Percentiles rank a stretch among this genome's conserved stretches.
Evolutionary conservation across 371 early-diverging fungal species (phyloP).

Genomic region (Mucor mucedo): DNA sequence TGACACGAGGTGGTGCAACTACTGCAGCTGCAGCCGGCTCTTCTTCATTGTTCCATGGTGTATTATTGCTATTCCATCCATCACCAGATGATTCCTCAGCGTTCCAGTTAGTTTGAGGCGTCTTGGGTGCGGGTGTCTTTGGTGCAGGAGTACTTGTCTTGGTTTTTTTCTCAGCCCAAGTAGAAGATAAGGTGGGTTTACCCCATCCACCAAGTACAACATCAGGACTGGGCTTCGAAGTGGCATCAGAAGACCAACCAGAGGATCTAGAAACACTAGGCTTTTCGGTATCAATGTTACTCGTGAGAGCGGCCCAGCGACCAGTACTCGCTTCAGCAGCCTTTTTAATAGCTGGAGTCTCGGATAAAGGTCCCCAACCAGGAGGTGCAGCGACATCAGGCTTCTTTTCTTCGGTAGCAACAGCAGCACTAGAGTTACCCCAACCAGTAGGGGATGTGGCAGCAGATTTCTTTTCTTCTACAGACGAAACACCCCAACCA

Average conservation of each 20-base stretch:
- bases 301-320: background rate
- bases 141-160: background rate
- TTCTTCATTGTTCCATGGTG: constrained; percentile 1
- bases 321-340: background rate
- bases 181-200: background rate
- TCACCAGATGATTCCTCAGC: background rate
- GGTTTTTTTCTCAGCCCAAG: background rate
- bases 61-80: background rate
- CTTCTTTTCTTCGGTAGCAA: background rate
- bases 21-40: background rate
- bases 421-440: background rate
- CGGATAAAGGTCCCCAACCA: background rate
- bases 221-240: background rate
- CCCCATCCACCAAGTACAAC: constrained; percentile 1
- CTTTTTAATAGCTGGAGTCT: background rate
- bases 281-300: background rate
- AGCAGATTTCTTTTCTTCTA: background rate
- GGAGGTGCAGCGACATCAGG: constrained; percentile 1
- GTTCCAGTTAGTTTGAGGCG: background rate
- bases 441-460: background rate
- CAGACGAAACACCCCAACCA: background rate
- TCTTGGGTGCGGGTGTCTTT: background rate
- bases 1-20: background rate
- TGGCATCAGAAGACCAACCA: background rate
- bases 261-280: background rate